Base-by-base conservation (phyloP, 2,329 filamentous ascomycete genomes). In the Stachybotrys echinatus region DNA sequence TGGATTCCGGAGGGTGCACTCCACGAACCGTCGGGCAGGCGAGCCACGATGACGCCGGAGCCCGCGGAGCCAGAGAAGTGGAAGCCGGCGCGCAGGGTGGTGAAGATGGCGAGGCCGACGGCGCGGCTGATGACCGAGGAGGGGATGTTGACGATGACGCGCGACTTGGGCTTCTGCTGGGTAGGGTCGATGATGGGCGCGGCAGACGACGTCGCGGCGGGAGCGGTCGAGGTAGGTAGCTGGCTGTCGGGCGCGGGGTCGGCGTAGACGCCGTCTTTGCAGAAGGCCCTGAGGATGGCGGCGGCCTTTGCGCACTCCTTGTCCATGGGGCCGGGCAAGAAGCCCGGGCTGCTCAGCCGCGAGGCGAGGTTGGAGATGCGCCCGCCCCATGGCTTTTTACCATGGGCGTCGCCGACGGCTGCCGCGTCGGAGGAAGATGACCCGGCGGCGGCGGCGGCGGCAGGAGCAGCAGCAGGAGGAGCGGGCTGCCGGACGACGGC, bases 241-340 rank as follows among this genome's bases (percentile, higher is more conserved):
- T 63, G 55, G 49, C 53, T 57, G 3, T n/a, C n/a, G n/a, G n/a
- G n/a, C n/a, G 57, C 47, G 27, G 64, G 59, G 48, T 75, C 68
- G 45, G 73, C 72, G 54, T 79, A 76, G 55, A 80, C 76, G 42
- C 77, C 77, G 47, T 79, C 75, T 65, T 76, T 94, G 76, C 90
- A 95, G 69, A 96, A 96, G 55, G 84, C 88, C 62, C 81, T 82
- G 22, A 96, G 67, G 45, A 96, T 95, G 12, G 88, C 76, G 31
- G 91, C 90, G 1, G 90, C 89, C 73, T 96, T 96, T 69, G 96
- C 90, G 58, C 87, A 88, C 72, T 96, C 92, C 67, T 90, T 90
- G 64, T 95, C 91, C 55, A 96, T 74, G 1, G 86, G 85, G 49
- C 87, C 89, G 1, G 91, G 91, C 80, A 92, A 87, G 68, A 95